phyloP scores from a whole-genome alignment of 257 asterid species.

The Gardenia jasminoides region DNA sequence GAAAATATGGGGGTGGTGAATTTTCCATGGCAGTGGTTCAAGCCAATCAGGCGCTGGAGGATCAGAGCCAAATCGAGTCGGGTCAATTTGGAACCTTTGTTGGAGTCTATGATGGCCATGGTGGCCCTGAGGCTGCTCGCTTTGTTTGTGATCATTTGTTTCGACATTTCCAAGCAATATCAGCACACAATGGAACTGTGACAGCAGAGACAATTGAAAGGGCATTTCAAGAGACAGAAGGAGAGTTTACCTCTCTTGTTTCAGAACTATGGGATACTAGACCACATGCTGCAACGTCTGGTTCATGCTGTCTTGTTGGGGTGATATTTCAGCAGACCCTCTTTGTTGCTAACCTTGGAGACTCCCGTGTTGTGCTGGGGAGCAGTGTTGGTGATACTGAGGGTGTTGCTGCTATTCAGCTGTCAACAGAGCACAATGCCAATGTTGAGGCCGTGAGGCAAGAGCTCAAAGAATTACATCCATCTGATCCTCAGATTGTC shows the following conservation, averaged over 20 bases:
- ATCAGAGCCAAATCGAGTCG: constrained; percentile 91
- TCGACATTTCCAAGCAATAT: constrained; percentile 57
- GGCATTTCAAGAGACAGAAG: constrained; percentile 37
- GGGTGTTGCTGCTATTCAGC: constrained; percentile 34
- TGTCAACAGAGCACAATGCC: constrained; percentile 41
- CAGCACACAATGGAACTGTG: constrained; percentile 30
- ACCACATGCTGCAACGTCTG: constrained; percentile 82
- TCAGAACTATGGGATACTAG: constrained; percentile 31
- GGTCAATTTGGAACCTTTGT: constrained; percentile 87
- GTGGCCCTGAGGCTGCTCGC: constrained; percentile 84
- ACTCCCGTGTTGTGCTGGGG: constrained; percentile 40
- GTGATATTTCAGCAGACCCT: constrained; percentile 38
- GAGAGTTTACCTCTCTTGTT: constrained; percentile 33
- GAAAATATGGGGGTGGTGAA: constrained; percentile 74
- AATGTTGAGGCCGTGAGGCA: constrained; percentile 33
- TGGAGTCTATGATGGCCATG: constrained; percentile 90
- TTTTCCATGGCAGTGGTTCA: constrained; percentile 90
- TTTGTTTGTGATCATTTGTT: constrained; percentile 72
- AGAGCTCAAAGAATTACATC: constrained; percentile 32
- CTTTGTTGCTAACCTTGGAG: constrained; percentile 42
- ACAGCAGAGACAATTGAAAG: constrained; percentile 31
- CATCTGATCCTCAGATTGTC: constrained; percentile 36
- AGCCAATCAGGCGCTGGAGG: constrained; percentile 82
- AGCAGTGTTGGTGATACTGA: constrained; percentile 35
- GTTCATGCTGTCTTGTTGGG: constrained; percentile 76